These are phyloP conservation scores for Trypanosoma caninum DNA, from an alignment of 208 protist species.

Conservation along the genomic window DNA sequence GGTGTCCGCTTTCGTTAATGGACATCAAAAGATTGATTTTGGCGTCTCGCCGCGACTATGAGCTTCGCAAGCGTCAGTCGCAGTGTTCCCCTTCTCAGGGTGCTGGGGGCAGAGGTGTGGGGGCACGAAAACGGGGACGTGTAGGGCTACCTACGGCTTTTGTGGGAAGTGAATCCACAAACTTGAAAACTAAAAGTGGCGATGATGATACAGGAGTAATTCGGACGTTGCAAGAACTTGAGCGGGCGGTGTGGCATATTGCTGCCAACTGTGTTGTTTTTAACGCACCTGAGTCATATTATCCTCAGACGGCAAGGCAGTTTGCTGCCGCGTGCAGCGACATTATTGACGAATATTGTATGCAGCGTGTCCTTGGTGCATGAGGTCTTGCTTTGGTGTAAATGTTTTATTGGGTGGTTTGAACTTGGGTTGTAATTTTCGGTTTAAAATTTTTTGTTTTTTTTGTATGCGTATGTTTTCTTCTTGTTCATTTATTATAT, in stretches of 20 bases:
- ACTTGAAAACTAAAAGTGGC: not conserved
- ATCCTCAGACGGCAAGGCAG: constrained; percentile 52
- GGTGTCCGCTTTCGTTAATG: constrained; percentile 45
- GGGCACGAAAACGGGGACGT: constrained; percentile 7
- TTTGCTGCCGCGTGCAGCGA: constrained; percentile 56
- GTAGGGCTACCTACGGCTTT: not conserved
- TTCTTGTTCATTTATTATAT: not conserved
- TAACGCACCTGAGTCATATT: constrained; percentile 78
- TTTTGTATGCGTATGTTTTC: not conserved
- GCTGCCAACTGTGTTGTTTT: constrained; percentile 81
- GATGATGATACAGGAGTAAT: constrained; percentile 16
- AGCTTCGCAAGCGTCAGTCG: constrained; percentile 21
- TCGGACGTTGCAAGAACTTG: constrained; percentile 58
- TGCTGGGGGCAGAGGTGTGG: constrained; percentile 10
- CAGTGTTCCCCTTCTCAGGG: not conserved
- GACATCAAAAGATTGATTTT: constrained; percentile 52
- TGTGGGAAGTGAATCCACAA: not conserved
- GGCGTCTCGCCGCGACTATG: constrained; percentile 52
- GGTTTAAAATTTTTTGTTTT: not conserved
- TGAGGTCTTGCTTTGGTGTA: not conserved
- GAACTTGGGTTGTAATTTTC: not conserved
- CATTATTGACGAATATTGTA: constrained; percentile 65
- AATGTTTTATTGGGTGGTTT: not conserved
- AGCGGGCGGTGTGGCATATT: constrained; percentile 75
- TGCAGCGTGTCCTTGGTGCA: constrained; percentile 23